Conservation (phyloP, 768 basidiomycete species). For the Pisolithus albus region DNA sequence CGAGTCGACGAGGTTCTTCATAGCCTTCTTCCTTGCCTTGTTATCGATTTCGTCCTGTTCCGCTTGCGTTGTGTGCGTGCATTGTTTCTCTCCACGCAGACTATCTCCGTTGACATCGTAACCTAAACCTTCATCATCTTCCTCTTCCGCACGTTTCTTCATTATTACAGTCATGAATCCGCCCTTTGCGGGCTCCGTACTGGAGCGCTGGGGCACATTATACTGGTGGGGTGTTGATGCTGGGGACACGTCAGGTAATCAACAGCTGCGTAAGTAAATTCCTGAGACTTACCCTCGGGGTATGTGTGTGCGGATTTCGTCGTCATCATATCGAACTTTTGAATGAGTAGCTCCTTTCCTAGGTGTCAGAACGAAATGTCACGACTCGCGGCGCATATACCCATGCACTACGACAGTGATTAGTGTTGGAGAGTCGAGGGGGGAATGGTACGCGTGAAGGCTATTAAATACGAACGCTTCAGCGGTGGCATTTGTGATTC, state of each 20-base stretch:
- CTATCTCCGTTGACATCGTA: background rate
- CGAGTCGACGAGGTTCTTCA: conserved; percentile 47
- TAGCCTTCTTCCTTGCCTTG: conserved; percentile 36
- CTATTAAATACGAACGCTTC: no score
- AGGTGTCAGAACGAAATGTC: background rate
- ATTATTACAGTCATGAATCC: conserved; percentile 21
- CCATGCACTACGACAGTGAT: background rate
- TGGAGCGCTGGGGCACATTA: background rate
- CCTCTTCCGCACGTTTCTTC: conserved; percentile 3
- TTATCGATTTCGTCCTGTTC: conserved; percentile 47
- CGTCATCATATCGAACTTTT: background rate
- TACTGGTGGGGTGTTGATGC: conserved; percentile 9
- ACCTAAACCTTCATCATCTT: conserved; percentile 11
- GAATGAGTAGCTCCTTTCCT: no score
- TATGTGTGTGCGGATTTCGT: background rate
- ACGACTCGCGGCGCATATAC: background rate
- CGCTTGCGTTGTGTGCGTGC: conserved; percentile 32
- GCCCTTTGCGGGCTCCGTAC: conserved; percentile 11
- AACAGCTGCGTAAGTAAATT: background rate
- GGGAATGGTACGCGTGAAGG: no score
- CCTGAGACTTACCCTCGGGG: background rate
- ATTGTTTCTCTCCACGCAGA: background rate
- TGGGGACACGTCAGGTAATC: conserved; percentile 6
- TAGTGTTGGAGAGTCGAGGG: no score
- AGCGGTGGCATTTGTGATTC: no score